Evolutionary conservation across 2,329 filamentous ascomycete species (phyloP), one percentile per base, ranked within the genome.

Genomic region (Penicillium sp.): DNA sequence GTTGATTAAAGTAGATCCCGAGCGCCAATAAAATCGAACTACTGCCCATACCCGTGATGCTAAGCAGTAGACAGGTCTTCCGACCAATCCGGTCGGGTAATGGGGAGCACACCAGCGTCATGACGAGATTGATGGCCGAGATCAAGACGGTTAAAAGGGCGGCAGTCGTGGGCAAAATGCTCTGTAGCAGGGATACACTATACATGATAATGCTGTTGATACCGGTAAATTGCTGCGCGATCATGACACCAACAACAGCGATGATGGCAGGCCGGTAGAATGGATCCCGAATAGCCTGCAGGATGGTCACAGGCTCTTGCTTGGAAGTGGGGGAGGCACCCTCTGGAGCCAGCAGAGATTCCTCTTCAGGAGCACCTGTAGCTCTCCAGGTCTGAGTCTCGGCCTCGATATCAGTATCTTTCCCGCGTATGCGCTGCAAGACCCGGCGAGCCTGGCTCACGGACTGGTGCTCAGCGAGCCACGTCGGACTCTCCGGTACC

Each of bases 131-230:
- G 71, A 96, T 85, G 13, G 87, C 83, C 0, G 92, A 96, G 59
- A 98, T 92, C 55, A 90, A 78, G 60, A 98, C 94, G 55, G 94
- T 96, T 54, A 99, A 83, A 1, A 96, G 79, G 0, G 89, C 89
- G 0, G 93, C 94, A 61, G 88, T 92, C 49, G 92, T 86, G 3
- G 91, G 89, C 0, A 99, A 84, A 1, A 98, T 84, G 62, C 87
- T 87, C 35, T 89, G 87, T 14, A 99, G 84, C 1, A 99, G 86
- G 0, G 91, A 92, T 6, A 98, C 95, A 2, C 93, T 96, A 77
- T 99, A 99, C 93, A 99, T 97, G 77, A 98, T 90, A 71, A 98
- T 94, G 59, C 90, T 94, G 83, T 99, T 98, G 79, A 98, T 94
- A 49, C 92, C 94, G 59, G 90, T 94, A 39, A 97, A 82, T 74